Evolutionary conservation across 1,284 basidiomycete species (phyloP).

Genomic region (Ustilago nuda): DNA sequence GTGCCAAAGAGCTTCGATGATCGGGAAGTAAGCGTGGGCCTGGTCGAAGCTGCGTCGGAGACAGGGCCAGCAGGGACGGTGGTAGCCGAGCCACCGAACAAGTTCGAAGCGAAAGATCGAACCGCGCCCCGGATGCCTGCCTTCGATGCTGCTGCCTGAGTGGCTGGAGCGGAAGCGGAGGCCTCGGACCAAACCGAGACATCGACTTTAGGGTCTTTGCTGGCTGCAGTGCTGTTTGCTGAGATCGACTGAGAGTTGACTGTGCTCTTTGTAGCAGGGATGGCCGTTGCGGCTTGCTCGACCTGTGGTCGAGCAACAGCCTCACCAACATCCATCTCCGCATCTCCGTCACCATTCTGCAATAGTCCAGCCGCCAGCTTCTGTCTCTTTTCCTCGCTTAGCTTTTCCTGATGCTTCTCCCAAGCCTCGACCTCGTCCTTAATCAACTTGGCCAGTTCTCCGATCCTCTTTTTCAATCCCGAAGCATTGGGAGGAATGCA

Average conservation of each 20-base stretch:
- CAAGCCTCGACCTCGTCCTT: slow-evolving; percentile 46
- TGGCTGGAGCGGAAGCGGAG: background rate
- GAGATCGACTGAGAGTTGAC: slow-evolving; percentile 19
- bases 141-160: background rate
- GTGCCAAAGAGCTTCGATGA: slow-evolving; percentile 37
- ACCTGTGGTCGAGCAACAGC: slow-evolving; percentile 13
- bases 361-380: slow-evolving; percentile 12
- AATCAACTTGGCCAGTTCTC: slow-evolving; percentile 55
- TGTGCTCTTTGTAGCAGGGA: background rate
- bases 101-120: slow-evolving; percentile 34
- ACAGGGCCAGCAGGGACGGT: slow-evolving; percentile 1
- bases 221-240: slow-evolving; percentile 27
- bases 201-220: slow-evolving; percentile 14
- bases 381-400: slow-evolving; percentile 23
- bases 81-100: slow-evolving; percentile 21
- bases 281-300: background rate
- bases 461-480: slow-evolving; percentile 46
- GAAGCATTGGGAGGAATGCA: slow-evolving; percentile 46
- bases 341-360: slow-evolving; percentile 8
- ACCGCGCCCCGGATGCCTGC: slow-evolving; percentile 27
- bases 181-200: slow-evolving; percentile 23
- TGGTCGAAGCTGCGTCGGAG: background rate
- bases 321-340: slow-evolving; percentile 33
- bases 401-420: slow-evolving; percentile 26
- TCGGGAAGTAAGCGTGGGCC: slow-evolving; percentile 11